Conservation (phyloP, 345 rosid genomes). For the Eucalyptus regnans region DNA sequence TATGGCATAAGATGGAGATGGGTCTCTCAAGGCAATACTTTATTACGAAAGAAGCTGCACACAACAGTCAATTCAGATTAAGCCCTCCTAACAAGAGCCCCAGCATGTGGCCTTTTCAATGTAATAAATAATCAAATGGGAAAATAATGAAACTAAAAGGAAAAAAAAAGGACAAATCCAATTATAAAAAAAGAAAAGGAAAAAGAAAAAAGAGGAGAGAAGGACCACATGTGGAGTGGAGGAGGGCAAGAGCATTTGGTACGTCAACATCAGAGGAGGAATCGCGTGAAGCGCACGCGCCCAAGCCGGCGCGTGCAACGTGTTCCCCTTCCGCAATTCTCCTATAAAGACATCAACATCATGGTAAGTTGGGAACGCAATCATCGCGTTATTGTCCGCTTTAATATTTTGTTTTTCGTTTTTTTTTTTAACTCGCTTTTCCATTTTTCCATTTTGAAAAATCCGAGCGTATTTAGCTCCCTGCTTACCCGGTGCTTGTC, state of each 20-base stretch:
- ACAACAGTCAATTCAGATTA: background rate
- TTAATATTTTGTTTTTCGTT: background rate
- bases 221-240: background rate
- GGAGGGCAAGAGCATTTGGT: background rate
- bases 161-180: too few relatives aligned
- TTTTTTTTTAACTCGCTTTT: too few relatives aligned
- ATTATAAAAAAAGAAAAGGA: too few relatives aligned
- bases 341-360: background rate
- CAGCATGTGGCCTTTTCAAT: background rate
- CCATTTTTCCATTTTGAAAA: background rate
- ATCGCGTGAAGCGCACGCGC: background rate
- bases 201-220: background rate
- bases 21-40: background rate
- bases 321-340: background rate
- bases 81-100: background rate
- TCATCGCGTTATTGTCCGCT: background rate
- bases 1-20: background rate
- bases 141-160: background rate
- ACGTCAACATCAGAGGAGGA: background rate
- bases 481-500: background rate
- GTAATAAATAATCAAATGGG: background rate
- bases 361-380: background rate
- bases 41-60: background rate
- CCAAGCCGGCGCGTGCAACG: background rate
- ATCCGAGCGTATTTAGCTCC: background rate